These are phyloP conservation scores for Cercospora brassicicola DNA, from an alignment of 2,329 filamentous ascomycete species.

Conservation along the genomic window DNA sequence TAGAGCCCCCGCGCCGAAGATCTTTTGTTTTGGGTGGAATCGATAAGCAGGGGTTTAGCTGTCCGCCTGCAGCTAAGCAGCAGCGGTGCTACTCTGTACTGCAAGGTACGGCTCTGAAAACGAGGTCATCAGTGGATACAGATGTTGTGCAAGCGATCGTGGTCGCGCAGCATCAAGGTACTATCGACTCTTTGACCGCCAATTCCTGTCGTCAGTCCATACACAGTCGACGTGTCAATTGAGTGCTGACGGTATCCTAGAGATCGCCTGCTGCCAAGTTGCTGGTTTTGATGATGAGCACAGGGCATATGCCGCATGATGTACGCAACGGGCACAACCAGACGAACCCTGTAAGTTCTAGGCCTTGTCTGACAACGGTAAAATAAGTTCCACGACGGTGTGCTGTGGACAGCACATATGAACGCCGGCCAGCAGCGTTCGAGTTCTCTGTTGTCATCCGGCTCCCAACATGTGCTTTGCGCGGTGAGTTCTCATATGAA, in stretches of 20 bases:
- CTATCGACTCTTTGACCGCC: not conserved
- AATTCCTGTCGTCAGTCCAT: not conserved
- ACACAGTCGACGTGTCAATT: not conserved
- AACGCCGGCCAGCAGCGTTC: not conserved
- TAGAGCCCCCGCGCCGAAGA: constrained; percentile 3
- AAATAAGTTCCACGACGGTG: not conserved
- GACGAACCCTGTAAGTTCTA: not conserved
- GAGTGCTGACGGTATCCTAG: not conserved
- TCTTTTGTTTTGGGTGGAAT: not conserved
- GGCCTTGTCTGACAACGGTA: not conserved
- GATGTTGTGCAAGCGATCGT: not conserved
- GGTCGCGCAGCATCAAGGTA: not conserved
- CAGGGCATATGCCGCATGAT: not conserved
- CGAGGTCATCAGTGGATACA: not conserved
- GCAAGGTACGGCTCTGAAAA: not conserved
- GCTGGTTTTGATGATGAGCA: not conserved
- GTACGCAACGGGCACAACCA: not conserved
- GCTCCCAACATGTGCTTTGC: not conserved
- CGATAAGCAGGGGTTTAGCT: not conserved
- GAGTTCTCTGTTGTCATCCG: not conserved
- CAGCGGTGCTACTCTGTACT: constrained; percentile 5
- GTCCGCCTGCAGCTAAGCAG: not conserved
- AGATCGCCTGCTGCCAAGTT: not conserved
- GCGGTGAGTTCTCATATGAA: not conserved
- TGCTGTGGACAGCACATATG: not conserved